Base-by-base conservation (phyloP, 2,329 filamentous ascomycete species). In the Clathrospora elynae region DNA sequence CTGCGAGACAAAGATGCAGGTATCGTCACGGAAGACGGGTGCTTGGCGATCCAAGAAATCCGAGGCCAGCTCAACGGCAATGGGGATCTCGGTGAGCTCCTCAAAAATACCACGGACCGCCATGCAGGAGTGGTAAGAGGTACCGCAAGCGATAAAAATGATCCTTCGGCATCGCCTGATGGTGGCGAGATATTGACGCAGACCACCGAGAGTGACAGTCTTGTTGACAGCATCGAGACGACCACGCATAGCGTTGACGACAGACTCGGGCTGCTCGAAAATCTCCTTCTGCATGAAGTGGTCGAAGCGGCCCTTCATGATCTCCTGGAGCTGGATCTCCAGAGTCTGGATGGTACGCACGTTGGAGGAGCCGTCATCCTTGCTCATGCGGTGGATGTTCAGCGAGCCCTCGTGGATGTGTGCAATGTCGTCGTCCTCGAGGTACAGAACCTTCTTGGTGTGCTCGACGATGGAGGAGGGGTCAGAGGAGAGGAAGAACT, bases 211-310 rank as follows among this genome's bases (percentile, higher is more conserved):
- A 7, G 92, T 97, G 62, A 99, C 91, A 45, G 84, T 88, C 82
- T 95, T 95, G 80, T 96, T 95, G 64, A 84, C 86, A 48, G 87
- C 80, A 73, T 99, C 93, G 64, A 99, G 80, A 77, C 93, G 93
- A 76, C 93, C 93, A 84, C 93, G 90, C 93, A 99, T 99, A 59
- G 93, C 96, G 83, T 99, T 99, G 78, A 99, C 86, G 50, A 99
- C 90, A 10, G 93, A 99, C 77, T 99, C 93, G 68, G 93, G 93
- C 80, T 99, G 93, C 81, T 99, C 93, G 73, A 99, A 99, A 68
- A 99, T 99, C 75, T 99, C 93, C 84, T 99, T 99, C 74, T 99
- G 93, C 93, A 99, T 99, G 81, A 96, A 99, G 79, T 99, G 93
- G 74, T 99, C 93, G 75, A 97, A 99, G 72, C 93, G 95, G 75